Percentiles rank a stretch among this genome's conserved stretches.
Evolutionary conservation across 768 basidiomycete species (phyloP).

Genomic region (Amanita pseudoporphyria): DNA sequence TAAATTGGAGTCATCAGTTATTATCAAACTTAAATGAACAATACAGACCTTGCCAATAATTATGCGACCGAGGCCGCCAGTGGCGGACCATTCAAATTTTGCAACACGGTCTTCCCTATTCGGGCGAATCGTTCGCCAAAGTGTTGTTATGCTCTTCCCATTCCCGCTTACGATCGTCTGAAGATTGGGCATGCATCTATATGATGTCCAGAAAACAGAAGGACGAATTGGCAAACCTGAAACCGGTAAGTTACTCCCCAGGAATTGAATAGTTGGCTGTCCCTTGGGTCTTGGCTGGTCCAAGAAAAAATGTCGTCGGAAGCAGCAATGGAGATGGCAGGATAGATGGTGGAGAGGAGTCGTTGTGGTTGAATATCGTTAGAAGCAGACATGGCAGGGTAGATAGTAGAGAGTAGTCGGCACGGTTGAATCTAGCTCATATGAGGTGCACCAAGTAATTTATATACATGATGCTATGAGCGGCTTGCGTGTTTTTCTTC

Average conservation of each 20-base stretch:
- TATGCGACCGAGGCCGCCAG: slow-evolving; percentile 76
- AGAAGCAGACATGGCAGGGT: slow-evolving; percentile 18
- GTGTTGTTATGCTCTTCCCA: slow-evolving; percentile 65
- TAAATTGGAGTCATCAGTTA: slow-evolving; percentile 19
- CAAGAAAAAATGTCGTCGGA: slow-evolving; percentile 72
- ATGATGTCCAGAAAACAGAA: slow-evolving; percentile 11
- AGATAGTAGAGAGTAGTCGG: slow-evolving; percentile 13
- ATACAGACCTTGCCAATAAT: slow-evolving; percentile 68
- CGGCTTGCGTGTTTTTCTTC: slow-evolving; percentile 32
- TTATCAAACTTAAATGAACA: slow-evolving; percentile 11
- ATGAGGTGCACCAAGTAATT: not conserved
- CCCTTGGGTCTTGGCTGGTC: slow-evolving; percentile 81
- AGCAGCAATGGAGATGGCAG: slow-evolving; percentile 32
- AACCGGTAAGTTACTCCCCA: slow-evolving; percentile 80
- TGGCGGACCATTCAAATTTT: slow-evolving; percentile 80
- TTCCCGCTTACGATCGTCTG: slow-evolving; percentile 57
- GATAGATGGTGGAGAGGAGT: slow-evolving; percentile 13
- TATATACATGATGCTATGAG: slow-evolving; percentile 30
- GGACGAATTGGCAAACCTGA: slow-evolving; percentile 37
- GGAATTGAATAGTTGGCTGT: slow-evolving; percentile 74
- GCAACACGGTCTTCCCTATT: slow-evolving; percentile 86
- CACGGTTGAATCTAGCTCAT: slow-evolving; percentile 13
- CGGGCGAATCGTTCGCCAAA: slow-evolving; percentile 73
- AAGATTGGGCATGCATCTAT: slow-evolving; percentile 17
- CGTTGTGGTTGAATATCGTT: slow-evolving; percentile 14